Conservation (phyloP, 306 rosid genomes). For the Quercus parvula region DNA sequence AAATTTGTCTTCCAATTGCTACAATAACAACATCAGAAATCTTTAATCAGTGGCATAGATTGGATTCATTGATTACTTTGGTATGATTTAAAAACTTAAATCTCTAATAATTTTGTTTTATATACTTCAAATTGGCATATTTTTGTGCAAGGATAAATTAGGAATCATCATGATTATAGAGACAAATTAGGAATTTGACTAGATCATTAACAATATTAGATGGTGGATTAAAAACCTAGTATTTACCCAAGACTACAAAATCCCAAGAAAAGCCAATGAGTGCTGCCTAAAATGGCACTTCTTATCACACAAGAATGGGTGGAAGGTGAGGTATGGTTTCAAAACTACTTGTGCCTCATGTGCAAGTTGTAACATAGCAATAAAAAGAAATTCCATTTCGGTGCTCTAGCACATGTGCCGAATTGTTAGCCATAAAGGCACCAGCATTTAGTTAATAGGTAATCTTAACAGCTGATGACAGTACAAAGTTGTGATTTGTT, state of each 20-base stretch:
- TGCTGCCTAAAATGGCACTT: no score
- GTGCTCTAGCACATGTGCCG: neutral
- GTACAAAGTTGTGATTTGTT: neutral
- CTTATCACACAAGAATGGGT: no score
- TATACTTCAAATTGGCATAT: no score
- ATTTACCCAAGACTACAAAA: neutral
- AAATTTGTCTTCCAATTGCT: neutral
- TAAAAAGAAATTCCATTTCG: no score
- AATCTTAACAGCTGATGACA: neutral
- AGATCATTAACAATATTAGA: neutral
- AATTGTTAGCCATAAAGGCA: neutral
- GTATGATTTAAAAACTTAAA: no score
- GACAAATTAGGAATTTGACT: no score
- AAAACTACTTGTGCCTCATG: no score
- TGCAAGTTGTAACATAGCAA: no score
- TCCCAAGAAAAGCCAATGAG: neutral
- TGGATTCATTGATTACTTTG: neutral
- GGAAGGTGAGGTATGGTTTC: no score
- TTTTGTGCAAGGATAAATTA: no score
- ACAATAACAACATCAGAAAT: neutral
- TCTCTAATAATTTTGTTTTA: no score
- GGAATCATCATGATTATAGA: no score
- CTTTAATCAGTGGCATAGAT: neutral
- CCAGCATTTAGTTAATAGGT: neutral
- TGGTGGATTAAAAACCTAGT: neutral